Conservation (phyloP, 192 early-diverging fungal species). For the Coemansia sp. region DNA sequence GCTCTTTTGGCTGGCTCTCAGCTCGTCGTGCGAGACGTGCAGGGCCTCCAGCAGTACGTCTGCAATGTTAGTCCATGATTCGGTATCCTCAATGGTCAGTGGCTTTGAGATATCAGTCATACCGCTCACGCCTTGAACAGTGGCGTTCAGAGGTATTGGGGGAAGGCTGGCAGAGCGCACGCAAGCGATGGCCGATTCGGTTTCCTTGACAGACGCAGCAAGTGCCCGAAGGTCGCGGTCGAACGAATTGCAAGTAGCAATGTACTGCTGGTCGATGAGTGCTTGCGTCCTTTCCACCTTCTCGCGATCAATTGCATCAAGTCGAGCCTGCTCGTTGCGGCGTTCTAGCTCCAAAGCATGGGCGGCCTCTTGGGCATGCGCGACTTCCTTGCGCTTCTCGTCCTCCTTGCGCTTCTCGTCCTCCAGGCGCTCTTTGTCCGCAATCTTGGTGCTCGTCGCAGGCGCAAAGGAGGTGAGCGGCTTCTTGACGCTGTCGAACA, state of each 20-base stretch:
- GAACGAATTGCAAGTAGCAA: slow-evolving; percentile 46
- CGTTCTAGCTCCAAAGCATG: slow-evolving; percentile 9
- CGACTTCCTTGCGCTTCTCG: slow-evolving; percentile 14
- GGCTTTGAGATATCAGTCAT: slow-evolving; percentile 21
- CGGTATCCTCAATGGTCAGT: slow-evolving; percentile 47
- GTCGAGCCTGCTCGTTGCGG: slow-evolving; percentile 21
- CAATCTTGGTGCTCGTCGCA: background rate
- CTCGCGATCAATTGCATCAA: slow-evolving; percentile 24
- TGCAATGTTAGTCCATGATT: slow-evolving; percentile 44
- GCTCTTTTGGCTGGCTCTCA: slow-evolving; percentile 39
- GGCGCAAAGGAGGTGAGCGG: background rate
- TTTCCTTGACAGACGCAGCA: slow-evolving; percentile 23
- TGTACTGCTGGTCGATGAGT: slow-evolving; percentile 46
- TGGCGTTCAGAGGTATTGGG: slow-evolving; percentile 38
- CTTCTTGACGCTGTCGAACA: slow-evolving; percentile 8
- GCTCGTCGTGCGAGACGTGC: slow-evolving; percentile 44
- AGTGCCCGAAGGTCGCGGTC: slow-evolving; percentile 47
- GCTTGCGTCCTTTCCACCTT: slow-evolving; percentile 27
- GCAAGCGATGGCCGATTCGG: slow-evolving; percentile 27
- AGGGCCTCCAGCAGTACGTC: slow-evolving; percentile 47
- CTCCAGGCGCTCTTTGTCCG: slow-evolving; percentile 1
- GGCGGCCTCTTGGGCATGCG: slow-evolving; percentile 3
- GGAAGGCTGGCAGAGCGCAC: slow-evolving; percentile 39
- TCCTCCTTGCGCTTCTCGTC: slow-evolving; percentile 9
- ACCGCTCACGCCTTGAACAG: slow-evolving; percentile 28